A percentile compares a stretch with the other conserved stretches of the same genome.
Evolutionary conservation across 176 grass and related monocot species (phyloP).

Genomic region (Alloteropsis semialata): DNA sequence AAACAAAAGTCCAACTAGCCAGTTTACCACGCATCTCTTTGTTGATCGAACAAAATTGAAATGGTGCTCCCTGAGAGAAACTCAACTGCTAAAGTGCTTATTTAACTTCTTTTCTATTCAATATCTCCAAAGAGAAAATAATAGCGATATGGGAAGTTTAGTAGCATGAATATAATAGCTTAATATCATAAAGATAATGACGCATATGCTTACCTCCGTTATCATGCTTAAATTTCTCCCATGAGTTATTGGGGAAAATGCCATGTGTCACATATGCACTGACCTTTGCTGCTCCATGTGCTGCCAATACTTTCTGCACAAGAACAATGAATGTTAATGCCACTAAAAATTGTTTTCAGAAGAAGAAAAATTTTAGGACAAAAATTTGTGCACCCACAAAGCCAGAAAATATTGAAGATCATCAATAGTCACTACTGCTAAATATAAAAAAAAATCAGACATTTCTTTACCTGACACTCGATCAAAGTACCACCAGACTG

Average conservation of each 20-base stretch:
- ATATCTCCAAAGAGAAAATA: background rate
- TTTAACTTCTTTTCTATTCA: slow-evolving; percentile 7
- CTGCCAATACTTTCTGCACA: slow-evolving; percentile 90
- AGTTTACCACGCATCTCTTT: background rate
- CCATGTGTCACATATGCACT: slow-evolving; percentile 95
- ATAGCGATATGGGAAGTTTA: background rate
- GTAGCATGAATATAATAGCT: slow-evolving; percentile 28
- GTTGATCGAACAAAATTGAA: slow-evolving; percentile 3
- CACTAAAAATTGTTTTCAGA: background rate
- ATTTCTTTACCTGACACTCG: slow-evolving; percentile 76
- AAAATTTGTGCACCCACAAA: background rate
- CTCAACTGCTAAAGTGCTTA: background rate
- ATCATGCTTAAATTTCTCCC: slow-evolving; percentile 74
- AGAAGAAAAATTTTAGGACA: background rate
- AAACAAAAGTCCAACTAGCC: background rate
- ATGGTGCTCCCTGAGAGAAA: slow-evolving; percentile 8
- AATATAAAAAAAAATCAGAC: background rate
- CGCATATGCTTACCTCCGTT: slow-evolving; percentile 62
- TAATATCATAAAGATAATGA: slow-evolving; percentile 1
- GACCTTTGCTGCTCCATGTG: slow-evolving; percentile 90
- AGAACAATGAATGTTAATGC: slow-evolving; percentile 21
- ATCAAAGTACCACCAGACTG: slow-evolving; percentile 96
- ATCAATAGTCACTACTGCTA: slow-evolving; percentile 2
- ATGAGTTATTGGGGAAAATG: slow-evolving; percentile 87
- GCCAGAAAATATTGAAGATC: background rate